Percentiles rank a stretch among this genome's conserved stretches.
Conservation (phyloP, 257 asterid species). For the Solanum clarkiae region DNA sequence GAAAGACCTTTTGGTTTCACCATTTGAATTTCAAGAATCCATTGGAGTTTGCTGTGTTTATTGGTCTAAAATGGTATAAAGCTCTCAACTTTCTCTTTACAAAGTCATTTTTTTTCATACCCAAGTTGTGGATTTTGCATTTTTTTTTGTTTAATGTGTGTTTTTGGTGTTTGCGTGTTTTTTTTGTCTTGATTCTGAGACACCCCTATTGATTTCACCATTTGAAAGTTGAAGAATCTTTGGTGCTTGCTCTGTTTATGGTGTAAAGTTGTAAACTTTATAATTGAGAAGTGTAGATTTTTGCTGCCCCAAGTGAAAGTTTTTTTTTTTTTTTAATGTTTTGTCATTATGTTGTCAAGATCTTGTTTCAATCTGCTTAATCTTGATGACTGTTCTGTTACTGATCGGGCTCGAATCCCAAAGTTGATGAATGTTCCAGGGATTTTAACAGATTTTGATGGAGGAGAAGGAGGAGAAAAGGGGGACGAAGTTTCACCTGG, state of each 20-base stretch:
- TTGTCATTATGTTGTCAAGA: constrained; percentile 52
- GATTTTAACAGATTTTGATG: constrained; percentile 48
- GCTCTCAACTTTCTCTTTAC: not conserved
- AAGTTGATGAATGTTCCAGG: constrained; percentile 64
- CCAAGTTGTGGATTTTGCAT: not conserved
- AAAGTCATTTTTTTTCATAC: not conserved
- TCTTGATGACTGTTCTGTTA: constrained; percentile 45
- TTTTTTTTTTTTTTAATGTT: not conserved
- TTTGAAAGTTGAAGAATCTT: not conserved
- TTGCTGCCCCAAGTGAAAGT: not conserved
- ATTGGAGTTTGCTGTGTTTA: not conserved
- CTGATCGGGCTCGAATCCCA: constrained; percentile 59
- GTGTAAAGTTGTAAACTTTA: not conserved
- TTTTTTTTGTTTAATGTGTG: not conserved
- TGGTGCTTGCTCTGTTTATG: not conserved
- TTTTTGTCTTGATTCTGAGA: not conserved
- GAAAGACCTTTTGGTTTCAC: not conserved
- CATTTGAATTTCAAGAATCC: not conserved
- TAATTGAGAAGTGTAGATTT: not conserved
- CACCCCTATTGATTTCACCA: not conserved
- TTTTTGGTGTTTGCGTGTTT: not conserved
- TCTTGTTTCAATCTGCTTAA: constrained; percentile 65
- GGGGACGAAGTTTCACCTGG: not conserved
- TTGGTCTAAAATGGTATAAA: not conserved
- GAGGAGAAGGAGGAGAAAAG: constrained; percentile 6